Evolutionary conservation across 2,329 filamentous ascomycete species (phyloP), one percentile per base, ranked within the genome.

Genomic region (Cladosporium sp.): DNA sequence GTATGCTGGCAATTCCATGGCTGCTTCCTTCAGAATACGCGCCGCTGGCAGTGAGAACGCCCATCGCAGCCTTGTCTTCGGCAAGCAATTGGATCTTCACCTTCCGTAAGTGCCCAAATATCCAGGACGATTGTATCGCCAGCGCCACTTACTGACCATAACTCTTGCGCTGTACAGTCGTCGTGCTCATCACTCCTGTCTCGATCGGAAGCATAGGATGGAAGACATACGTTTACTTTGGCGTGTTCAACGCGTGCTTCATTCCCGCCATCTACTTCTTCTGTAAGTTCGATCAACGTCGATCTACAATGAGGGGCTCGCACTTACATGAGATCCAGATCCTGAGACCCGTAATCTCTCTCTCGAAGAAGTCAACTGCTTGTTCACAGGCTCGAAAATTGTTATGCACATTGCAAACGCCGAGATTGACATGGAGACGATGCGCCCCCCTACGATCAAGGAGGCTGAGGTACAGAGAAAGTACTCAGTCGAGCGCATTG

Each of bases 21-120:
- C 83, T 97, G 18, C 97, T 97, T 76, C 94, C 94, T 7, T 93
- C 94, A 7, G 94, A 98, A 82, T 97, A 97, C 80, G 84, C 97
- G 32, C 93, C 94, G 3, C 84, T 97, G 65, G 96, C 92, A 81
- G 97, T 97, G 76, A 89, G 94, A 72, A 95, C 94, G 67, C 97
- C 97, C 82, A 94, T 93, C 67, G 93, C 93, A 63, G 96, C 92
- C 84, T 80, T 97, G 76, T 97, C 93, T 66, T 97, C 93, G 1
- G 93, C 70, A 2, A 69, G 66, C 48, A 80, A 79, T 58, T 80
- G 78, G 78, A 66, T 71, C 11, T 75, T 76, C 67, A 77, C 68
- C 5, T 84, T 84, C 68, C 79, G 51, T 54, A 28, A 54, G 51
- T 54, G 25, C 26, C 36, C 7, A 43, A 43, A 10, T 2, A 3